Base-by-base conservation (phyloP, 805 yeast genomes). In the Starmerella bombi region DNA sequence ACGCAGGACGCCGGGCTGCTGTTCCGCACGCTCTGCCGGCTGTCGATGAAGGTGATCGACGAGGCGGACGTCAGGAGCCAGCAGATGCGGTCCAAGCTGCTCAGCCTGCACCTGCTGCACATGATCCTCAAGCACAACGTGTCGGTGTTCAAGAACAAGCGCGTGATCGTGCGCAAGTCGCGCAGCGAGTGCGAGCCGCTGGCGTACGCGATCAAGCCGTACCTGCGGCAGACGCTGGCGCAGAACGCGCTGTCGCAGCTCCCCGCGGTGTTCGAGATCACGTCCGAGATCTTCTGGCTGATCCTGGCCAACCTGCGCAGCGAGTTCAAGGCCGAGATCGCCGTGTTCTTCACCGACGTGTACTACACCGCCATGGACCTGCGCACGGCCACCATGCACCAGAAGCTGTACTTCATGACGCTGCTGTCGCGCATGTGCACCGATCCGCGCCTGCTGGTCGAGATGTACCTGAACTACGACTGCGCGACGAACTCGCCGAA, bases 321-420 rank as follows among this genome's bases (percentile, higher is more conserved):
- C 12, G 91, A 81, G 51, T 85, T 91, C 65, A 88, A 86, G 60
- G 72, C 80, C 50, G 98, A 91, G 57, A 82, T 91, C 34, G 94
- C 95, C 1, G 94, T 93, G 0, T 82, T 93, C 55, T 73, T 86
- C 64, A 80, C 77, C 34, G 97, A 91, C 54, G 83, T 88, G 39
- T 91, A 91, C 59, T 80, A 91, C 61, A 95, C 97, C 3, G 83
- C 93, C 32, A 72, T 91, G 34, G 97, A 88, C 55, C 73, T 91
- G 75, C 81, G 78, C 55, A 76, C 93, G 2, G 81, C 96, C 1
- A 83, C 95, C 0, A 64, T 86, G 8, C 96, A 88, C 59, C 98
- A 93, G 61, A 85, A 88, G 58, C 71, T 93, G 57, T 88, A 85
- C 54, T 72, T 88, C 48, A 65, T 93, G 45, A 72, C 79, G 10